Evolutionary conservation across 495 filamentous ascomycete species (phyloP), one percentile per base, ranked within the genome.

Genomic region (Corynascus novoguineensis): DNA sequence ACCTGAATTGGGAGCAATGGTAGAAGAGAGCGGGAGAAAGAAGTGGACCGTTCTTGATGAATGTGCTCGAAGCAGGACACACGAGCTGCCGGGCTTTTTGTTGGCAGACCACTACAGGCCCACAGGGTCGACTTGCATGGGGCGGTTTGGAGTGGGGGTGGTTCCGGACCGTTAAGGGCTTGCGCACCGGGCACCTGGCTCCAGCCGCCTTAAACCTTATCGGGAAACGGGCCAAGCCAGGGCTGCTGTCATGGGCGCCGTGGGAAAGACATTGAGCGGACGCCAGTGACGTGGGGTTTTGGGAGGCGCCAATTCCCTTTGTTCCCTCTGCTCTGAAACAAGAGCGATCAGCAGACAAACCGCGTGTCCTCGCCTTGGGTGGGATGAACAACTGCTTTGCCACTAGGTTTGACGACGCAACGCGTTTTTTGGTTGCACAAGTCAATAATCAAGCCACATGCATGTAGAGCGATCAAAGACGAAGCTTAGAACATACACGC

Each of bases 81-180:
- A 51, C 11, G 31, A 51, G 21, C 49, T 51, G 49, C n/a, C n/a
- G n/a, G n/a, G n/a, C 32, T 40, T 51, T 50, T 34, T 34, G 47
- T 22, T 22, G 19, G 31, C 29, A 35, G 31, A 21, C 15, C 8
- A 1, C 2, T 17, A 17, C 22, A 15, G 12, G 17, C 0, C 2
- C 28, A 17, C 22, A 15, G 12, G 21, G 35, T 4, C 10, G 37
- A 9, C 25, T 17, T 49, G 46, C 46, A 49, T 9, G 28, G n/a
- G 47, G 31, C 35, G 19, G 19, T 17, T 40, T 14, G 11, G 14
- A 11, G 49, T 28, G 49, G 22, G 49, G 32, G n/a, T n/a, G n/a
- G 32, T 27, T 40, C 19, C 40, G 49, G 32, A 15, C 34, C 22
- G 49, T 40, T 22, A 21, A 51, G 32, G 32, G 48, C 47, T 22